phyloP scores from a whole-genome alignment of 75 land plant genomes.

The Isoetes taiwanensis region DNA sequence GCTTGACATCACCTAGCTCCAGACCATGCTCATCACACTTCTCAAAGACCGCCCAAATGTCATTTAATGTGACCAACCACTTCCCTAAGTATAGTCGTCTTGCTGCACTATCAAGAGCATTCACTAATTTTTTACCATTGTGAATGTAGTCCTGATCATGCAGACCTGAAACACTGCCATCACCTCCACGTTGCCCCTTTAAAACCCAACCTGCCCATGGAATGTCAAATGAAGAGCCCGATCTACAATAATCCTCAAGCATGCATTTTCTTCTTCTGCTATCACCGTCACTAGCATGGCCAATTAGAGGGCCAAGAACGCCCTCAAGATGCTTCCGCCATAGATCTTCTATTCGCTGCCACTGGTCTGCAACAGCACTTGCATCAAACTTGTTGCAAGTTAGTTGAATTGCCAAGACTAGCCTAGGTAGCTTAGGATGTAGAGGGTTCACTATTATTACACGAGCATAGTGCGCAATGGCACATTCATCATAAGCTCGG shows the following conservation, averaged over 20 bases:
- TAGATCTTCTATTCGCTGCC: neutral
- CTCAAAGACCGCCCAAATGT: too few relatives aligned
- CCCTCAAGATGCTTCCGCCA: neutral
- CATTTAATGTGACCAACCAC: too few relatives aligned
- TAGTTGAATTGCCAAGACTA: neutral
- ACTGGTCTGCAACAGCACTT: neutral
- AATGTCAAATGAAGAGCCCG: too few relatives aligned
- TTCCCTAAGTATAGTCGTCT: too few relatives aligned
- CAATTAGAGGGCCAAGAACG: neutral
- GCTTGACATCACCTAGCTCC: too few relatives aligned
- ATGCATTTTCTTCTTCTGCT: neutral
- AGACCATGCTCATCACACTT: too few relatives aligned
- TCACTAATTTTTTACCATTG: too few relatives aligned
- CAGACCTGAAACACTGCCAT: too few relatives aligned
- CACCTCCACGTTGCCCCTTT: too few relatives aligned
- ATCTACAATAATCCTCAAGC: constrained; percentile 8
- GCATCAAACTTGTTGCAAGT: neutral
- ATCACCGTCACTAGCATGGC: neutral
- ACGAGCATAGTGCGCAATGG: neutral
- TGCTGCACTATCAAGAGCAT: too few relatives aligned
- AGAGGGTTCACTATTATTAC: neutral
- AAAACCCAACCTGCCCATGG: too few relatives aligned
- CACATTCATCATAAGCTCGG: neutral
- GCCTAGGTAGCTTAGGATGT: neutral
- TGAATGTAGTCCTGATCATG: too few relatives aligned